A percentile compares a stretch with the other conserved stretches of the same genome.
Evolutionary conservation across 169 alveolate genomes (phyloP).

Genomic region (Eimeria acervulina): DNA sequence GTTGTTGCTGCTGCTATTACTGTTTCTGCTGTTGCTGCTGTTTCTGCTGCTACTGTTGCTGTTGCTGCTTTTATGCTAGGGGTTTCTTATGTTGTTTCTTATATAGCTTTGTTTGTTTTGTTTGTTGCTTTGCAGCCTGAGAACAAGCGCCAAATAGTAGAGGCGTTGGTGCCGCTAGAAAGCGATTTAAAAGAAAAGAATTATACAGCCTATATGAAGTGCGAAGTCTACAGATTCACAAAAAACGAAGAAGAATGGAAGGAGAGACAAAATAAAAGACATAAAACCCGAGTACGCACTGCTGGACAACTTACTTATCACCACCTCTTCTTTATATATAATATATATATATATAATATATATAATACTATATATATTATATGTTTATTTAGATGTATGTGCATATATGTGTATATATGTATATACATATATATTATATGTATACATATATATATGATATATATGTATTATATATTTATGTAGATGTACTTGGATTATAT

Average conservation of each 20-base stretch:
- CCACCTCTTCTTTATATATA: too few species aligned
- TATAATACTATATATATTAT: neutral
- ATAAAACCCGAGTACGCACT: slow-evolving; percentile 63
- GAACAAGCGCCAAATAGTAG: slow-evolving; percentile 78
- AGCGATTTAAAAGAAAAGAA: slow-evolving; percentile 65
- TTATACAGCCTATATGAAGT: slow-evolving; percentile 60
- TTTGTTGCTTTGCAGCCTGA: slow-evolving; percentile 47
- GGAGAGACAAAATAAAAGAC: slow-evolving; percentile 55
- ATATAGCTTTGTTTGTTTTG: neutral
- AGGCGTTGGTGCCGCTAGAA: slow-evolving; percentile 72
- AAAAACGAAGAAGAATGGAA: slow-evolving; percentile 72
- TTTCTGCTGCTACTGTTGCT: neutral
- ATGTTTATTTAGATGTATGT: neutral
- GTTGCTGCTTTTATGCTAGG: neutral
- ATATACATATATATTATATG: neutral
- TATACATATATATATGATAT: neutral
- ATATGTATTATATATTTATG: neutral
- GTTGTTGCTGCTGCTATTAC: neutral
- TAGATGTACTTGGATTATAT: too few species aligned
- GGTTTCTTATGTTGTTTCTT: neutral
- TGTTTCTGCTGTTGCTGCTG: neutral
- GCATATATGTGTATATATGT: neutral
- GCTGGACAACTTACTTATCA: neutral
- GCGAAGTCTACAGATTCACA: slow-evolving; percentile 60
- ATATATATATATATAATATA: too few species aligned